These are phyloP conservation scores for Podospora didyma DNA, from an alignment of 495 filamentous ascomycete species.

Conservation along the genomic window DNA sequence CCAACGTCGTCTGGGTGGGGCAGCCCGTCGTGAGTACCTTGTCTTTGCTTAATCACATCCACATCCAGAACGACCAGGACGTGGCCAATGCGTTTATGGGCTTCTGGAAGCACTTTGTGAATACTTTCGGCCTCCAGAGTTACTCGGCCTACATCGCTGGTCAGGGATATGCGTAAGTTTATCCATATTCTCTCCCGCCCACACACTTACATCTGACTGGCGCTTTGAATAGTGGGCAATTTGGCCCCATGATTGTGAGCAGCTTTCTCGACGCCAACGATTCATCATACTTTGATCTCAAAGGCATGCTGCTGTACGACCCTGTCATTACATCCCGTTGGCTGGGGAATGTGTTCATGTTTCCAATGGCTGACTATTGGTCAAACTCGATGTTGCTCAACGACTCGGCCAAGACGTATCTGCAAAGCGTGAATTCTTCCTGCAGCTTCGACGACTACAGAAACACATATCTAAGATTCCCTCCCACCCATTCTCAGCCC, in stretches of 20 bases:
- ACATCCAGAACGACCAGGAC: constrained; percentile 60
- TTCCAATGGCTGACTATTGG: constrained; percentile 64
- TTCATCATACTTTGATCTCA: constrained; percentile 61
- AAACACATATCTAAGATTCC: constrained; percentile 61
- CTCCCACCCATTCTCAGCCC: constrained; percentile 61
- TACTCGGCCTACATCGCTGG: constrained; percentile 52
- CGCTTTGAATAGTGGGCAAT: constrained; percentile 64
- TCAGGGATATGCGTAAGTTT: background rate
- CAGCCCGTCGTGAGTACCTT: constrained; percentile 78
- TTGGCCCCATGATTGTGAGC: constrained; percentile 75
- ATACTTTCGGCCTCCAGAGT: constrained; percentile 61
- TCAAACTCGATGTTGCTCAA: constrained; percentile 62
- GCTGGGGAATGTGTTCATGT: constrained; percentile 51
- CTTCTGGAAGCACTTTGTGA: constrained; percentile 67
- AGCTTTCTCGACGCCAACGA: constrained; percentile 72
- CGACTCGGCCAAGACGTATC: constrained; percentile 55
- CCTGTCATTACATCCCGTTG: constrained; percentile 57
- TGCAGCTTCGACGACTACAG: constrained; percentile 65
- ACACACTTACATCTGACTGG: constrained; percentile 45
- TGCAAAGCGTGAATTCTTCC: constrained; percentile 52
- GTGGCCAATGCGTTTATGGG: constrained; percentile 66
- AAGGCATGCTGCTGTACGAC: constrained; percentile 68
- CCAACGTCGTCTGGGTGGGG: constrained; percentile 65
- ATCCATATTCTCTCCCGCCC: background rate
- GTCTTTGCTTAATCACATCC: constrained; percentile 58